phyloP scores from a whole-genome alignment of 371 early-diverging fungal species.

The Basidiobolus meristosporus region DNA sequence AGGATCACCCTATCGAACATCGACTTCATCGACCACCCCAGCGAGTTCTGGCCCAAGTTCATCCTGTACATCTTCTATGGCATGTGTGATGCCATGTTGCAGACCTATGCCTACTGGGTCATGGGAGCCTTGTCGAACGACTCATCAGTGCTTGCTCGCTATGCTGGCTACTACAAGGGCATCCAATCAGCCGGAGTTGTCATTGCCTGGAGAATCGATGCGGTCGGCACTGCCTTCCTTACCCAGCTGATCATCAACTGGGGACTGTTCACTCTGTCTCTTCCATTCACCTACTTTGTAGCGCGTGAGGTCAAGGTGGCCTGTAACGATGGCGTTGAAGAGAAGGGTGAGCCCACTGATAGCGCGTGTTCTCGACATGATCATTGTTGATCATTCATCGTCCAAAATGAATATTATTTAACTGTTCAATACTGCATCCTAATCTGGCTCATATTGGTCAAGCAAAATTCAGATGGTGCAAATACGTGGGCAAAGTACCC shows the following conservation, averaged over 20 bases:
- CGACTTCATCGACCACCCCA: conserved; percentile 15
- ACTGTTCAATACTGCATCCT: no score
- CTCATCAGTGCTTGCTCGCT: conserved; percentile 36
- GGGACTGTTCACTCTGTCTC: conserved; percentile 12
- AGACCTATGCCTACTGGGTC: conserved; percentile 35
- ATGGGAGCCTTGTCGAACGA: conserved; percentile 61
- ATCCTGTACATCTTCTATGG: conserved; percentile 46
- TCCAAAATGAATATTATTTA: no score
- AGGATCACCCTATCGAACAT: conserved; percentile 6
- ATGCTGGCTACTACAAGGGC: conserved; percentile 31
- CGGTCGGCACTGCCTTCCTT: conserved; percentile 8
- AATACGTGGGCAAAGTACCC: no score
- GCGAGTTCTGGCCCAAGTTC: conserved; percentile 30
- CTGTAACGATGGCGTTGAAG: conserved; percentile 5
- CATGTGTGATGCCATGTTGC: conserved; percentile 43
- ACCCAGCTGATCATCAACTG: conserved; percentile 17
- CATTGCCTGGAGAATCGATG: conserved; percentile 15
- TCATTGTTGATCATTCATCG: no score
- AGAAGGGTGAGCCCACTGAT: no score
- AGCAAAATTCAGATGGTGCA: no score
- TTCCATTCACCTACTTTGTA: conserved; percentile 12
- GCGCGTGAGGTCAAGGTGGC: conserved; percentile 10
- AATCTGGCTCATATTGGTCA: no score
- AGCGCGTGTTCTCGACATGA: no score
- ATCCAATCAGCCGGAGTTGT: conserved; percentile 20